phyloP scores from a whole-genome alignment of 495 filamentous ascomycete species.

The Podospora didyma region DNA sequence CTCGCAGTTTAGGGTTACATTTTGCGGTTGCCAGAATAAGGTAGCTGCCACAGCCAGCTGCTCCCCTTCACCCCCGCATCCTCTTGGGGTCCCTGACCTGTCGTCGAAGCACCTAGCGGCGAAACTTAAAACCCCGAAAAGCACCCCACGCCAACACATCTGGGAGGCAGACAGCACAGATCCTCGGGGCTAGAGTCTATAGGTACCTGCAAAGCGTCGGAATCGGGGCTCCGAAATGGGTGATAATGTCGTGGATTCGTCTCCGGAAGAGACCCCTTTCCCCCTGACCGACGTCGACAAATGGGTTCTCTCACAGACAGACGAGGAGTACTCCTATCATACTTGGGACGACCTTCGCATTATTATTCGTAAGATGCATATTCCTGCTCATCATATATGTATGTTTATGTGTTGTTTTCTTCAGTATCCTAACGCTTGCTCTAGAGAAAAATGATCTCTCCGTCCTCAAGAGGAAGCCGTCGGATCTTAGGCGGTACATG shows the following conservation, averaged over 20 bases:
- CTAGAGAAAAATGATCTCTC: slow-evolving; percentile 66
- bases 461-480: slow-evolving; percentile 75
- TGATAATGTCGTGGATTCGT: slow-evolving; percentile 8
- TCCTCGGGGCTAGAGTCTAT: no score
- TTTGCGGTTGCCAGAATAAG: no score
- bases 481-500: slow-evolving; percentile 79
- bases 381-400: no score
- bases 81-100: no score
- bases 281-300: slow-evolving; percentile 62
- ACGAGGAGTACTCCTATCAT: slow-evolving; percentile 64
- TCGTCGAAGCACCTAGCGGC: no score
- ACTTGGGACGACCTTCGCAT: slow-evolving; percentile 64
- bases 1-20: no score
- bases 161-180: no score
- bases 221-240: slow-evolving; percentile 15
- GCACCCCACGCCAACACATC: no score
- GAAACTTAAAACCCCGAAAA: no score
- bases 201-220: slow-evolving; percentile 1
- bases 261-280: slow-evolving; percentile 46
- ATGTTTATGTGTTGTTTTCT: slow-evolving; percentile 4
- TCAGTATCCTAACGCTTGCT: slow-evolving; percentile 12
- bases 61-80: no score
- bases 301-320: slow-evolving; percentile 61
- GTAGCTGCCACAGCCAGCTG: no score
- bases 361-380: slow-evolving; percentile 56